Evolutionary conservation across 208 protist genomes (phyloP).

Genomic region (Trypanosomatidae sp.): DNA sequence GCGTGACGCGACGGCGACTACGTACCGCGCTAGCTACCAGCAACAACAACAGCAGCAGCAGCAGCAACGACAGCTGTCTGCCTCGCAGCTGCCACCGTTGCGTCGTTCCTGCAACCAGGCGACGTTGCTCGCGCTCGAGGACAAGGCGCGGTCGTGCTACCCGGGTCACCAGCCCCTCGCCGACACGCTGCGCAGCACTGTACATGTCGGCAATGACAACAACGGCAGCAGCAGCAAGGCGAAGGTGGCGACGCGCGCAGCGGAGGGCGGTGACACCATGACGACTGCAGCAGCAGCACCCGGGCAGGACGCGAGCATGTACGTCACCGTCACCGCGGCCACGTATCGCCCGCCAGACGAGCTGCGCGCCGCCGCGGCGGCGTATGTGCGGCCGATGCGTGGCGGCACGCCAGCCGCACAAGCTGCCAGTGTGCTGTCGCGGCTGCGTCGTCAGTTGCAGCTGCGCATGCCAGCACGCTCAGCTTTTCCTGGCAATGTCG

Average conservation of each 20-base stretch:
- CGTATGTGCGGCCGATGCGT: slow-evolving; percentile 34
- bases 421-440: slow-evolving; percentile 39
- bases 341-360: slow-evolving; percentile 17
- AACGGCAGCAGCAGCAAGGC: not conserved
- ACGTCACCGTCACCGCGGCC: slow-evolving; percentile 9
- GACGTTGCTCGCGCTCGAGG: slow-evolving; percentile 65
- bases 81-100: not conserved
- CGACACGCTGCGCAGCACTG: slow-evolving; percentile 24
- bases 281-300: not conserved
- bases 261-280: not conserved
- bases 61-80: slow-evolving; percentile 1
- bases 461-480: slow-evolving; percentile 19
- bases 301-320: not conserved
- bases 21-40: too few species aligned
- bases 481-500: slow-evolving; percentile 63
- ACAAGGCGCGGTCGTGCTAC: slow-evolving; percentile 50
- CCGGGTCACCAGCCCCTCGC: slow-evolving; percentile 75
- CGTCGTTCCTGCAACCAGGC: slow-evolving; percentile 64
- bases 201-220: not conserved
- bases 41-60: not conserved
- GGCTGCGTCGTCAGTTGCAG: slow-evolving; percentile 47
- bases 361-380: slow-evolving; percentile 8
- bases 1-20: slow-evolving; percentile 5
- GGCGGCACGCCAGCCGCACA: slow-evolving; percentile 39
- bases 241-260: not conserved